These are phyloP conservation scores for Mycena chlorophos DNA, from an alignment of 768 basidiomycete species.

Conservation along the genomic window DNA sequence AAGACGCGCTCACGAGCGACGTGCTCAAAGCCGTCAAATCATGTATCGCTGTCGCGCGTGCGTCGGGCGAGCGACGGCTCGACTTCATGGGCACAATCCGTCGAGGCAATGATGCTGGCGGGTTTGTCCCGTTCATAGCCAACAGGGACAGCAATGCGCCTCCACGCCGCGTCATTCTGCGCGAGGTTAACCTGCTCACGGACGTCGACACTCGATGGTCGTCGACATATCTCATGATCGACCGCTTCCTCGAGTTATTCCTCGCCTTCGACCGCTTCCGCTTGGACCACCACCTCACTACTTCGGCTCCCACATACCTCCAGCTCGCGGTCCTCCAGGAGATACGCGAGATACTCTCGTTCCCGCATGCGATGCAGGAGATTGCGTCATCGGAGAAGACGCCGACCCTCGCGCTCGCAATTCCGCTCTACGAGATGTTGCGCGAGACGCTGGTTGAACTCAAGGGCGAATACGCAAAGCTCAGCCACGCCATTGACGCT, in stretches of 20 bases:
- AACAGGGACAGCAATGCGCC: background rate
- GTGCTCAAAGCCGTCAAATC: background rate
- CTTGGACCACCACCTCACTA: background rate
- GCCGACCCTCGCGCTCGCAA: conserved; percentile 19
- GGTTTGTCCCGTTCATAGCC: background rate
- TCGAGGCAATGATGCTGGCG: conserved; percentile 2
- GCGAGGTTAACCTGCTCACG: conserved; percentile 9
- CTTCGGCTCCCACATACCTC: background rate
- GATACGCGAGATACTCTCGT: conserved; percentile 19
- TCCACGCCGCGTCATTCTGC: background rate
- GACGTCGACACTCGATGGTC: conserved; percentile 29
- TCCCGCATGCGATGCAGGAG: conserved; percentile 23
- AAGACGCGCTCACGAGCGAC: background rate
- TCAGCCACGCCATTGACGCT: conserved; percentile 14
- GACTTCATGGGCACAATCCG: conserved; percentile 6
- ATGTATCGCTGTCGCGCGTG: conserved; percentile 11
- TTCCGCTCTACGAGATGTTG: conserved; percentile 22
- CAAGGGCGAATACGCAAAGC: conserved; percentile 3
- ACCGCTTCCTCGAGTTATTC: conserved; percentile 6
- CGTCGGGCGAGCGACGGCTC: conserved; percentile 16
- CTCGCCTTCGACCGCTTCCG: background rate
- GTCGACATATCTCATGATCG: conserved; percentile 24
- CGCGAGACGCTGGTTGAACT: background rate
- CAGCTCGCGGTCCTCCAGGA: conserved; percentile 21
- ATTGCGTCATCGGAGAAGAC: conserved; percentile 22